A percentile compares a stretch with the other conserved stretches of the same genome.
These are phyloP conservation scores for Physcia stellaris DNA, from an alignment of 495 filamentous ascomycete genomes.

Conservation along the genomic window DNA sequence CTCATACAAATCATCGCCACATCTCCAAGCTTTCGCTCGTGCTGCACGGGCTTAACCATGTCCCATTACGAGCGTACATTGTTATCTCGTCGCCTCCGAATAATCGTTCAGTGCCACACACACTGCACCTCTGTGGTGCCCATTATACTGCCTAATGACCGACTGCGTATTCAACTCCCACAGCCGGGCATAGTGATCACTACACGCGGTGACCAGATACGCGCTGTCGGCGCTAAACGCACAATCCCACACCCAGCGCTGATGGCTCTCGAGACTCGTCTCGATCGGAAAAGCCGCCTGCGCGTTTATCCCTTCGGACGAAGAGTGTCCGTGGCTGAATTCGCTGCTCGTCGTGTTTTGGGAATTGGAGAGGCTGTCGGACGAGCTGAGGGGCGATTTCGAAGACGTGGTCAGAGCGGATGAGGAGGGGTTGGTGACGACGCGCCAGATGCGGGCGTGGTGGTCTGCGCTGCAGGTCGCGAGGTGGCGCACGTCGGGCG, in stretches of 20 bases:
- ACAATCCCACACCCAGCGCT: slow-evolving; percentile 99
- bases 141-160: slow-evolving; percentile 95
- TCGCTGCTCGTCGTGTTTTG: slow-evolving; percentile 39
- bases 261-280: slow-evolving; percentile 82
- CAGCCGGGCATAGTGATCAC: slow-evolving; percentile 90
- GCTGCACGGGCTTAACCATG: no score
- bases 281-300: slow-evolving; percentile 60
- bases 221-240: slow-evolving; percentile 94
- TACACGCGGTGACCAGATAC: slow-evolving; percentile 95
- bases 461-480: slow-evolving; percentile 97
- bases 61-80: no score
- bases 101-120: slow-evolving; percentile 97
- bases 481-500: slow-evolving; percentile 91
- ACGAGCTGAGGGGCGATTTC: no score
- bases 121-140: slow-evolving; percentile 87
- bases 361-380: no score
- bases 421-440: no score
- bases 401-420: no score
- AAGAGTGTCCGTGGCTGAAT: slow-evolving; percentile 14
- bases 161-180: slow-evolving; percentile 80
- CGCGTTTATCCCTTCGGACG: slow-evolving; percentile 26
- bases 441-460: slow-evolving; percentile 97
- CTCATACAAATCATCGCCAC: no score
- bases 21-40: no score
- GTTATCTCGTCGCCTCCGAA: slow-evolving; percentile 67